Evolutionary conservation across 352 stramenopile species (phyloP).

Genomic region (Phytopythium delawarense): DNA sequence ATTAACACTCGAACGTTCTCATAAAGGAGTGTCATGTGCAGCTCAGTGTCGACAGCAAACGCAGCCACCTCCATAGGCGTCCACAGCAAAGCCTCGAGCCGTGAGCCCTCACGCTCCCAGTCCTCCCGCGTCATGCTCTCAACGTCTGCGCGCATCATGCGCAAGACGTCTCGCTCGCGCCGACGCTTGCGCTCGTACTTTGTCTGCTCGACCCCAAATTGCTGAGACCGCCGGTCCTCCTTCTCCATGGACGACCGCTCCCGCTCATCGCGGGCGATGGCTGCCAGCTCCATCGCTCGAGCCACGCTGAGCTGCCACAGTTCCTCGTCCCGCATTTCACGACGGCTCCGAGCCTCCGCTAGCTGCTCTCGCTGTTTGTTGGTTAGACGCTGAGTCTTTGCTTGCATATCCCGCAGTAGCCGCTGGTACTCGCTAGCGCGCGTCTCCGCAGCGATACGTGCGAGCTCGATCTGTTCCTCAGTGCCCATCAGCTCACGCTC

Average conservation of each 20-base stretch:
- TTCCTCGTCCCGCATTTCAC: conserved; percentile 67
- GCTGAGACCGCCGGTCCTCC: conserved; percentile 26
- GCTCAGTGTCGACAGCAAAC: conserved; percentile 20
- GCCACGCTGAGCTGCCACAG: conserved; percentile 37
- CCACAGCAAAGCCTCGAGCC: conserved; percentile 52
- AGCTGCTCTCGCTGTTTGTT: conserved; percentile 31
- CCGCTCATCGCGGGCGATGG: conserved; percentile 31
- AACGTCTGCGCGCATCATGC: conserved; percentile 66
- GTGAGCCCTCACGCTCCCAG: conserved; percentile 41
- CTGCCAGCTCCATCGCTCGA: conserved; percentile 21
- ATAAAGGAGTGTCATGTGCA: conserved; percentile 31
- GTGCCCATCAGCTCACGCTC: conserved; percentile 33
- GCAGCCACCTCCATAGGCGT: conserved; percentile 26
- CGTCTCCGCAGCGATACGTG: conserved; percentile 6
- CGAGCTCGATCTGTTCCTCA: conserved; percentile 34
- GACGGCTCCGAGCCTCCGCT: conserved; percentile 45
- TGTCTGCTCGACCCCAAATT: conserved; percentile 5
- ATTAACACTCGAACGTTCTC: conserved; percentile 42
- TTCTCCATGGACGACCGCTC: conserved; percentile 44
- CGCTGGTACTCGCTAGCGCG: conserved; percentile 29
- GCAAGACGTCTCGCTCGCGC: conserved; percentile 29
- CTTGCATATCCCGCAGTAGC: conserved; percentile 40
- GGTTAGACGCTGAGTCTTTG: conserved; percentile 27
- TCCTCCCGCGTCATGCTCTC: conserved; percentile 38
- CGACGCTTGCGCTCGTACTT: conserved; percentile 25